Evolutionary conservation across 345 rosid genomes (phyloP), one percentile per base, ranked within the genome.

Genomic region (Xanthoceras sorbifolium): DNA sequence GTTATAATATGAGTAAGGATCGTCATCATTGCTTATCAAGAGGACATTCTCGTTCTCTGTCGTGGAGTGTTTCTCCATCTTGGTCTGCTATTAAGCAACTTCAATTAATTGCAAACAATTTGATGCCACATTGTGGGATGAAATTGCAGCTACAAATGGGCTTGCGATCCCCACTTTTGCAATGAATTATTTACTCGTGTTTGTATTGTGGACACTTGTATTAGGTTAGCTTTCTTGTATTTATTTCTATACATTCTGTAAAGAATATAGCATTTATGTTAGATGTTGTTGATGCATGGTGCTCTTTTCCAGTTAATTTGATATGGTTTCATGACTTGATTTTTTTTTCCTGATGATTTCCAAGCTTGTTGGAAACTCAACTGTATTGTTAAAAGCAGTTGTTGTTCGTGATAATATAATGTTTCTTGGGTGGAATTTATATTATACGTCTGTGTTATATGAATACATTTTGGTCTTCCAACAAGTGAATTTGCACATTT

Each of bases 31-130:
- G 28, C 15, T 25, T 22, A 17, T 76, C 81, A 9, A 76, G n/a
- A n/a, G n/a, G 81, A 31, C 86, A 83, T 69, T 79, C 83, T 28
- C 83, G 86, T 48, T 83, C 86, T 34, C 88, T 83, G 32, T 83
- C 88, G 0, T 83, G 86, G 89, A 83, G 86, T 65, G 85, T 86
- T 20, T 78, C 89, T 23, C 78, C 69, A 22, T 83, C 86, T 14
- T 83, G 86, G 86, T 86, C 89, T 57, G 89, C 89, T 22, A 67
- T 82, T 3, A 81, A 71, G 78, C 89, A 86, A 70, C 82, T 86
- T 64, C 86, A 81, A 46, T 71, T 82, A 1, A 81, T 83, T 38
- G 75, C 81, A 11, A 81, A 72, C 74, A 78, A 62, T 64, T 79
- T 81, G 66, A 50, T 48, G 23, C 82, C 80, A 0, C 89, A 83